These are phyloP conservation scores for Cyberlindnera maritima DNA, from an alignment of 805 yeast genomes.

Conservation along the genomic window DNA sequence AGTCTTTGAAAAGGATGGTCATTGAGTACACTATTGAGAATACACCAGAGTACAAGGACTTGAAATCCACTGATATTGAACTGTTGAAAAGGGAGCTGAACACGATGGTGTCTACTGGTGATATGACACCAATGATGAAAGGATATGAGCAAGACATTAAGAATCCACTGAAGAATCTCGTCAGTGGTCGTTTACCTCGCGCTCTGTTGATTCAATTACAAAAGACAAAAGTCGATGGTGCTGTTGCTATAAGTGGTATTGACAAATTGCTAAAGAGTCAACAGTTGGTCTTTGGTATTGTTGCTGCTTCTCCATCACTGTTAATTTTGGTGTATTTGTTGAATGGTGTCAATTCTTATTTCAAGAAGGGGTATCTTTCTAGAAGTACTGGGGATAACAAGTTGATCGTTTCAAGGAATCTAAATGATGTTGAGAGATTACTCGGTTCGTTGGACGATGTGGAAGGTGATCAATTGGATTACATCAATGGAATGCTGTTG, in stretches of 20 bases:
- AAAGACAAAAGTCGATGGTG: constrained; percentile 94
- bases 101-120: constrained; percentile 62
- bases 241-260: constrained; percentile 84
- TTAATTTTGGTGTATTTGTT: constrained; percentile 51
- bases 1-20: constrained; percentile 85
- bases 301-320: constrained; percentile 82
- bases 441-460: constrained; percentile 31
- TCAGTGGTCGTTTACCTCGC: constrained; percentile 68
- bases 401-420: constrained; percentile 37
- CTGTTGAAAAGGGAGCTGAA: constrained; percentile 35
- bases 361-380: constrained; percentile 35
- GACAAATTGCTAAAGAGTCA: constrained; percentile 87
- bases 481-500: constrained; percentile 57
- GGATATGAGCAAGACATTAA: constrained; percentile 76
- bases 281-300: constrained; percentile 88
- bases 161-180: constrained; percentile 60
- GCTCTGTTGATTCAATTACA: constrained; percentile 89
- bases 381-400: constrained; percentile 20
- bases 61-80: constrained; percentile 6
- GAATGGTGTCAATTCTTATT: constrained; percentile 29
- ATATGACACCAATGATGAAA: constrained; percentile 74
- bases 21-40: constrained; percentile 57
- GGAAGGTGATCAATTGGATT: constrained; percentile 29
- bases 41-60: constrained; percentile 13
- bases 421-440: constrained; percentile 61